Base-by-base conservation (phyloP, 2,329 filamentous ascomycete species). In the Cladobotryum protrusum region DNA sequence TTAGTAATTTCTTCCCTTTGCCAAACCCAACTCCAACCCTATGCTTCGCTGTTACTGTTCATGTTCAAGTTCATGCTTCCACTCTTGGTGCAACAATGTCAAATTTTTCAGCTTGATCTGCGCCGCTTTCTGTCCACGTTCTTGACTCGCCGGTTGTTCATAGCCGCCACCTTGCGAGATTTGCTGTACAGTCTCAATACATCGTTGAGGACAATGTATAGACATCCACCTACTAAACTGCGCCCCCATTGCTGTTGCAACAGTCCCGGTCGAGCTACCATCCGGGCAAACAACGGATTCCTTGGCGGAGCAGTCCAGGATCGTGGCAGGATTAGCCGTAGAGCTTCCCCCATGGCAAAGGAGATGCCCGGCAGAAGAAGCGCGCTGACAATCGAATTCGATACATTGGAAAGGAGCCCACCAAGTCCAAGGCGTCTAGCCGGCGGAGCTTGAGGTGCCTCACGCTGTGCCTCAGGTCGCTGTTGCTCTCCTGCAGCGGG, bases 231-330 rank as follows among this genome's bases (percentile, higher is more conserved):
- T 1, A 93, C 78, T 3, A 99, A 74, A 61, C 88, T 96, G 49
- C 93, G 78, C 1, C 90, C 93, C 89, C 93, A 97, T 52, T 85
- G 82, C 58, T 87, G 81, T 62, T 93, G 87, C 32, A 99, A 67
- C 20, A 97, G 73, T 0, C 87, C 85, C 0, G 80, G 79, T 3
- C 78, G 72, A 34, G 73, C 54, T 11, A 55, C 56, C 14, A 53
- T 43, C 3, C 56, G 57, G 9, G 56, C 51, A 50, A 47, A 47
- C 29, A 55, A 50, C 57, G 59, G 50, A 47, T 52, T 60, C 24
- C 57, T 19, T 2, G 73, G 67, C 8, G 69, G 67, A 0, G 71
- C 70, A 9, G 85, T 82, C 83, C 87, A 90, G 3, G 79, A 71
- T 34, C 71, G 71, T 0, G 92, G 92, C 1, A 96, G 72, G 0